Evolutionary conservation across 2,329 filamentous ascomycete genomes (phyloP).

Genomic region (Alternaria metachromatica): DNA sequence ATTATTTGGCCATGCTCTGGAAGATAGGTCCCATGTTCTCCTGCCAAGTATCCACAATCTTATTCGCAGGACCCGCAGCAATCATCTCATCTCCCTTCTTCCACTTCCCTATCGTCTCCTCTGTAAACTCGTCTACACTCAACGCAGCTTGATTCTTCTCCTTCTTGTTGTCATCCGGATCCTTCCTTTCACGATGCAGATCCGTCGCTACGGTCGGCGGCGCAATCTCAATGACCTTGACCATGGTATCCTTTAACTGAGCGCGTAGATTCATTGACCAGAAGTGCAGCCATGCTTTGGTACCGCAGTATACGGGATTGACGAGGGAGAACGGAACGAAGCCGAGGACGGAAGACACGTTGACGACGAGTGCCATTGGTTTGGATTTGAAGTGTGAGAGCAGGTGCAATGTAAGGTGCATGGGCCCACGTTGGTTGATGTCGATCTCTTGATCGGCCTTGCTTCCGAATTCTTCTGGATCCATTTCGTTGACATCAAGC

Average conservation of each 20-base stretch:
- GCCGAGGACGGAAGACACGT: constrained; percentile 62
- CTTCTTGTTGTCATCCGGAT: constrained; percentile 67
- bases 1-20: neutral
- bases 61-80: constrained; percentile 53
- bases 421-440: constrained; percentile 65
- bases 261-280: constrained; percentile 63
- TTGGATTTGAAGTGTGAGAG: constrained; percentile 59
- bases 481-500: constrained; percentile 53
- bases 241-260: constrained; percentile 54
- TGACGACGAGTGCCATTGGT: constrained; percentile 57
- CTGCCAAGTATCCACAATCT: constrained; percentile 55
- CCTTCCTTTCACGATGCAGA: constrained; percentile 61
- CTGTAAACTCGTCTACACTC: constrained; percentile 62
- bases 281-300: constrained; percentile 65
- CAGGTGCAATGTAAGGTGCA: constrained; percentile 61
- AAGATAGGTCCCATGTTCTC: constrained; percentile 47
- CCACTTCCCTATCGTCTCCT: constrained; percentile 54
- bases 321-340: constrained; percentile 61
- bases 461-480: constrained; percentile 52
- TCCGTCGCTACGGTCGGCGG: constrained; percentile 63
- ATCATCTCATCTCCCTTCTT: constrained; percentile 59
- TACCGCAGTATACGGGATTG: constrained; percentile 66
- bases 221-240: constrained; percentile 63
- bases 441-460: constrained; percentile 64
- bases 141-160: constrained; percentile 59